A percentile compares a stretch with the other conserved stretches of the same genome.
Evolutionary conservation across 148 eudicot genomes (phyloP).

Genomic region (Spergularia marina): DNA sequence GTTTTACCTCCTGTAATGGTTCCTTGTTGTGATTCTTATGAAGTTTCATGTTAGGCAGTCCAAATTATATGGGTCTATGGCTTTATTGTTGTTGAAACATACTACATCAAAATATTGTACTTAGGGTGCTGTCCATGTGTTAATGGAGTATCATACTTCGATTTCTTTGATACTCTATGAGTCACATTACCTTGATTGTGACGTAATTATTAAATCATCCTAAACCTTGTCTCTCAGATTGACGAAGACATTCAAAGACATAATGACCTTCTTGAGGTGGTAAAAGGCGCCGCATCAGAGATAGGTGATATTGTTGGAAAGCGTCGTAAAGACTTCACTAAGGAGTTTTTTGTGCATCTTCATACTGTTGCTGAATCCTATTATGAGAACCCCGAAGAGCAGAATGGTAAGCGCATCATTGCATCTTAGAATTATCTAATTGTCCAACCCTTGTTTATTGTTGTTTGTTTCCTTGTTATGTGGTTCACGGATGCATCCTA

Average conservation of each 20-base stretch:
- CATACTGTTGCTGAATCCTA: constrained; percentile 75
- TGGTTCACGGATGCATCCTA: not conserved
- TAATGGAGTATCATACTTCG: not conserved
- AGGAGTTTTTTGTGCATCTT: constrained; percentile 83
- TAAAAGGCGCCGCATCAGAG: constrained; percentile 53
- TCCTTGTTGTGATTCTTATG: not conserved
- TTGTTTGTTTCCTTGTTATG: not conserved
- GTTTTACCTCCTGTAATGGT: not conserved
- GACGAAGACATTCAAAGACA: constrained; percentile 86
- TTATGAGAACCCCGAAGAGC: constrained; percentile 66
- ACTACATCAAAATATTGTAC: not conserved
- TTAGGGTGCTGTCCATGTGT: no score
- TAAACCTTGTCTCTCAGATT: constrained; percentile 40
- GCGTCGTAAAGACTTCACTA: constrained; percentile 94
- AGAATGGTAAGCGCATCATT: constrained; percentile 54
- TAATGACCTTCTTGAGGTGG: constrained; percentile 67
- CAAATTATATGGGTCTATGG: not conserved
- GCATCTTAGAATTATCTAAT: not conserved
- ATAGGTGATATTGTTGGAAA: constrained; percentile 64
- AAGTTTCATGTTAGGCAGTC: not conserved
- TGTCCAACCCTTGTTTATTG: constrained; percentile 3
- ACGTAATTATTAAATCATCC: not conserved
- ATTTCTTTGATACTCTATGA: not conserved
- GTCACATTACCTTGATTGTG: not conserved
- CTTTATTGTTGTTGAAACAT: not conserved